phyloP scores from a whole-genome alignment of 1,139 yeast genomes.

The Magnusiomyces magnusii region DNA sequence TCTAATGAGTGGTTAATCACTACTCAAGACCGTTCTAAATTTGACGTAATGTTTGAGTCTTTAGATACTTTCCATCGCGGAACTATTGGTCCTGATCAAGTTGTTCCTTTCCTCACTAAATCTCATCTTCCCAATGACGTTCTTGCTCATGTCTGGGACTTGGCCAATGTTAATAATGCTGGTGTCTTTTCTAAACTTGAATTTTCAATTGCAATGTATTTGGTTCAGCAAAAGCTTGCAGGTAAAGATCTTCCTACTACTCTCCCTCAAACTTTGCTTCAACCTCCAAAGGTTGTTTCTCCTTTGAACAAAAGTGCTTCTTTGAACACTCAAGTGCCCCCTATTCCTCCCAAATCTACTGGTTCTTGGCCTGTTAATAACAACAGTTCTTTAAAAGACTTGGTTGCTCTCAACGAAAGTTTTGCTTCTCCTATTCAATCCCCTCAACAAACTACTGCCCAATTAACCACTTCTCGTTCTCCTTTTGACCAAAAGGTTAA shows the following conservation, averaged over 20 bases:
- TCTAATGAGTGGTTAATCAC: slow-evolving; percentile 57
- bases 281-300: too few relatives aligned
- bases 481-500: slow-evolving; percentile 72
- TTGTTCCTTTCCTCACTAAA: slow-evolving; percentile 82
- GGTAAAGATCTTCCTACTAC: slow-evolving; percentile 68
- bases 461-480: too few relatives aligned
- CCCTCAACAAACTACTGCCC: slow-evolving; percentile 17
- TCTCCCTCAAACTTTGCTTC: slow-evolving; percentile 33
- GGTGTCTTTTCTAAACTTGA: slow-evolving; percentile 77
- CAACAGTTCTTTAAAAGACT: slow-evolving; percentile 25
- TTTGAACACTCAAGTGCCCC: slow-evolving; percentile 17
- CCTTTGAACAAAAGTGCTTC: too few relatives aligned
- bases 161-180: slow-evolving; percentile 82
- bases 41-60: slow-evolving; percentile 67
- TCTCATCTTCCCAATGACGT: slow-evolving; percentile 81
- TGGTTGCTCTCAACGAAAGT: slow-evolving; percentile 35
- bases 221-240: slow-evolving; percentile 74
- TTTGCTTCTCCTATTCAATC: slow-evolving; percentile 34
- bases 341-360: slow-evolving; percentile 21
- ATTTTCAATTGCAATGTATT: slow-evolving; percentile 88
- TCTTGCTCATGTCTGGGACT: slow-evolving; percentile 89
- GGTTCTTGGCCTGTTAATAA: slow-evolving; percentile 18
- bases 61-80: slow-evolving; percentile 64
- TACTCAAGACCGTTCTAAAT: slow-evolving; percentile 65
- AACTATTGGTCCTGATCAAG: slow-evolving; percentile 55